Conservation (phyloP, 2,329 filamentous ascomycete genomes). For the Calycina herbarum region DNA sequence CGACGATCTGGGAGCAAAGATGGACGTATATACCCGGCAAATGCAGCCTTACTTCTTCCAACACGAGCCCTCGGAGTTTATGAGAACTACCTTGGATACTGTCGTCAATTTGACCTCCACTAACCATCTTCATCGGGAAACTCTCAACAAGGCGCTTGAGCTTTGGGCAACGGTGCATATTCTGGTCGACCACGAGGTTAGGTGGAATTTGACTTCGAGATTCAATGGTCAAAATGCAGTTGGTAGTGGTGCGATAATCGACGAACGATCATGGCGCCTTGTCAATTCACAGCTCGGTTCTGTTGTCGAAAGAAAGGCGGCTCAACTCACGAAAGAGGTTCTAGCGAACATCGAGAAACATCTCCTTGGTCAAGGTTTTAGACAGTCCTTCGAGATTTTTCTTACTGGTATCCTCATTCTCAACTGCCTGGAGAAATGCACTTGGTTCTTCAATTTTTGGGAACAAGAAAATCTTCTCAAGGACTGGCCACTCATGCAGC, state of each 20-base stretch:
- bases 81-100: slow-evolving; percentile 57
- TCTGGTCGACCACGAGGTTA: slow-evolving; percentile 59
- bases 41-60: slow-evolving; percentile 58
- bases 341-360: slow-evolving; percentile 61
- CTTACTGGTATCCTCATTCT: slow-evolving; percentile 62
- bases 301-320: slow-evolving; percentile 63
- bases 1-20: slow-evolving; percentile 58
- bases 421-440: slow-evolving; percentile 67
- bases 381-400: slow-evolving; percentile 56
- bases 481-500: slow-evolving; percentile 59
- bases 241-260: slow-evolving; percentile 28
- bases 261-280: slow-evolving; percentile 49
- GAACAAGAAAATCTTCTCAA: slow-evolving; percentile 54
- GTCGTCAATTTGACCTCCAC: slow-evolving; percentile 45
- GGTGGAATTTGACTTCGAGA: slow-evolving; percentile 49
- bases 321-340: slow-evolving; percentile 56
- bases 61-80: slow-evolving; percentile 60
- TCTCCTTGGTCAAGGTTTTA: slow-evolving; percentile 57
- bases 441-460: slow-evolving; percentile 69
- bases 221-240: slow-evolving; percentile 16
- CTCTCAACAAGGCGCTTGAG: slow-evolving; percentile 59
- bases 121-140: slow-evolving; percentile 45
- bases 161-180: slow-evolving; percentile 66
- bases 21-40: slow-evolving; percentile 61
- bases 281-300: slow-evolving; percentile 65